These are phyloP conservation scores for Sambucus nigra DNA, from an alignment of 129 eudicot species.

Conservation along the genomic window DNA sequence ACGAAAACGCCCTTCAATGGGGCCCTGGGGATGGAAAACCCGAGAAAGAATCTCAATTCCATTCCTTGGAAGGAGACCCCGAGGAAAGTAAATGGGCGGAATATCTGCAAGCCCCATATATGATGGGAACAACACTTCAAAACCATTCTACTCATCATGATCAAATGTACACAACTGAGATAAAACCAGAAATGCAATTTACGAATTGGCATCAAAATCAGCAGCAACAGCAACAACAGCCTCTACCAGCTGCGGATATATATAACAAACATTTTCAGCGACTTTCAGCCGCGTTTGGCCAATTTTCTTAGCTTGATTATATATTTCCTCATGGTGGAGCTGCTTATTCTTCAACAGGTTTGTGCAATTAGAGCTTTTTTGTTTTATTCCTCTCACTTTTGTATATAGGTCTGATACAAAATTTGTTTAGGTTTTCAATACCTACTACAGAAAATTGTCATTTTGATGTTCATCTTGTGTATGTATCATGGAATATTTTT, in stretches of 20 bases:
- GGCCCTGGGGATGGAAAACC: conserved; percentile 30
- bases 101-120: conserved; percentile 51
- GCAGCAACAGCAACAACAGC: conserved; percentile 20
- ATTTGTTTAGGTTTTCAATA: conserved; percentile 11
- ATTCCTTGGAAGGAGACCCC: conserved; percentile 18
- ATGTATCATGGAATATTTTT: conserved; percentile 14
- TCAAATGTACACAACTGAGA: conserved; percentile 17
- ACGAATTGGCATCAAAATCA: conserved; percentile 16
- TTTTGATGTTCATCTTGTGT: conserved; percentile 12
- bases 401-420: conserved; percentile 57
- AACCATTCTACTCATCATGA: conserved; percentile 20
- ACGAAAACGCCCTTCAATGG: conserved; percentile 37
- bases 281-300: conserved; percentile 59
- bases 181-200: conserved; percentile 33
- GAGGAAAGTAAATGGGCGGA: conserved; percentile 70
- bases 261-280: conserved; percentile 69
- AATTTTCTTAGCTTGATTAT: conserved; percentile 45
- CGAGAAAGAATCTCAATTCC: conserved; percentile 23
- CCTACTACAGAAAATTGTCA: conserved; percentile 9
- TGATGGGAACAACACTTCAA: conserved; percentile 34
- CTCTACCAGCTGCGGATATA: conserved; percentile 29
- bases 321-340: conserved; percentile 11
- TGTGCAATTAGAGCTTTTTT: conserved; percentile 28
- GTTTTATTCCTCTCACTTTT: conserved; percentile 8
- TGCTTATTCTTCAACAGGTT: conserved; percentile 35